These are phyloP conservation scores for Calvatia gigantea DNA, from an alignment of 768 basidiomycete genomes.

Conservation along the genomic window DNA sequence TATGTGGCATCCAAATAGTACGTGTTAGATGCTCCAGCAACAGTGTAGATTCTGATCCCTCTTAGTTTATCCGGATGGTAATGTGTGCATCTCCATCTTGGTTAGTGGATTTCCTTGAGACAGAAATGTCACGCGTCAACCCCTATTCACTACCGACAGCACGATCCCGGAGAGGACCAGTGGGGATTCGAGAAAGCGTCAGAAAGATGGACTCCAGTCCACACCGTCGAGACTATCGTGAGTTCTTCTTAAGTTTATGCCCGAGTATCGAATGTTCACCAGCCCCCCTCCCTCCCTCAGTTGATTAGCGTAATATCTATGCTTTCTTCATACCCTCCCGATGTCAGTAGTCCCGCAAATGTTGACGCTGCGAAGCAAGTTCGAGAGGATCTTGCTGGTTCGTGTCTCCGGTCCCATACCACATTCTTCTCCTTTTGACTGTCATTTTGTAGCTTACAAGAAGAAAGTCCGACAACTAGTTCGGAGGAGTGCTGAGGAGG, in stretches of 20 bases:
- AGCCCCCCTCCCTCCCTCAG: too few species aligned
- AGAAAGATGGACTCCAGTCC: slow-evolving; percentile 97
- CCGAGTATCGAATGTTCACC: too few species aligned
- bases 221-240: slow-evolving; percentile 95
- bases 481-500: slow-evolving; percentile 86
- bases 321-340: slow-evolving; percentile 87
- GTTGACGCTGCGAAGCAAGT: slow-evolving; percentile 94
- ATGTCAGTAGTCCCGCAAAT: slow-evolving; percentile 92
- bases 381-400: slow-evolving; percentile 60
- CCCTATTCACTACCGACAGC: slow-evolving; percentile 42
- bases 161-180: slow-evolving; percentile 94
- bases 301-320: slow-evolving; percentile 96
- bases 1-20: slow-evolving; percentile 98
- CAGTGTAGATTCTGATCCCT: slow-evolving; percentile 10
- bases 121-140: not conserved
- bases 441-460: slow-evolving; percentile 62
- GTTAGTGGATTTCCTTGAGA: slow-evolving; percentile 34
- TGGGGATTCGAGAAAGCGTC: slow-evolving; percentile 96
- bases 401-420: slow-evolving; percentile 20
- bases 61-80: slow-evolving; percentile 87
- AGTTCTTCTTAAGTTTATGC: slow-evolving; percentile 18
- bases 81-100: slow-evolving; percentile 95
- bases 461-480: slow-evolving; percentile 94
- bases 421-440: slow-evolving; percentile 7
- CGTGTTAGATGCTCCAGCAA: slow-evolving; percentile 23